Conservation (phyloP, 495 filamentous ascomycete genomes). For the Penicillium pancosmium region DNA sequence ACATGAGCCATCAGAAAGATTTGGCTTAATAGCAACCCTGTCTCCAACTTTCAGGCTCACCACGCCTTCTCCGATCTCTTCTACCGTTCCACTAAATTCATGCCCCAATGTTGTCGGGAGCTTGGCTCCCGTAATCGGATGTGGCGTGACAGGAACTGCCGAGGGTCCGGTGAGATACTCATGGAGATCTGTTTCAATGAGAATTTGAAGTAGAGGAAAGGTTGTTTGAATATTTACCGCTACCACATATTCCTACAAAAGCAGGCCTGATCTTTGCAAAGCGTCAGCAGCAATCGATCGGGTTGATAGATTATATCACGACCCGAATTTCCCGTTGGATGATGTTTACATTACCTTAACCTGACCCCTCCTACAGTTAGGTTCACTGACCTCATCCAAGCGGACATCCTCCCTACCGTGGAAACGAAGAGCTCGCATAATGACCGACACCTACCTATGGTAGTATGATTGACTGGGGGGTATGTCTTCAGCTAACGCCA, state of each 20-base stretch:
- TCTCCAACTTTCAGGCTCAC: slow-evolving; percentile 54
- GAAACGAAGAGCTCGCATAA: slow-evolving; percentile 49
- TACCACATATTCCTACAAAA: slow-evolving; percentile 41
- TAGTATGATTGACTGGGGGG: too few relatives aligned
- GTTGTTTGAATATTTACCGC: slow-evolving; percentile 21
- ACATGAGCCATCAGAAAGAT: slow-evolving; percentile 61
- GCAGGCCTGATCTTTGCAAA: slow-evolving; percentile 33
- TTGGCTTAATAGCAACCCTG: slow-evolving; percentile 60
- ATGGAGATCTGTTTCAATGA: slow-evolving; percentile 52
- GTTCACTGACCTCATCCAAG: slow-evolving; percentile 44
- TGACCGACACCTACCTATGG: slow-evolving; percentile 3
- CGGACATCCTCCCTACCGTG: slow-evolving; percentile 44
- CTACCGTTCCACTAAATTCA: slow-evolving; percentile 61
- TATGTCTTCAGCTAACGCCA: background rate
- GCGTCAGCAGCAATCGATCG: slow-evolving; percentile 1
- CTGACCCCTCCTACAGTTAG: slow-evolving; percentile 39
- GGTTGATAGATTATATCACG: background rate
- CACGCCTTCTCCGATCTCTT: slow-evolving; percentile 59
- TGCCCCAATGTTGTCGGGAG: slow-evolving; percentile 64
- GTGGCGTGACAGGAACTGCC: slow-evolving; percentile 58
- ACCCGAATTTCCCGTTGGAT: background rate
- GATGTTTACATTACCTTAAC: slow-evolving; percentile 39
- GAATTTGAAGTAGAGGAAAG: background rate
- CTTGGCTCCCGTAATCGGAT: slow-evolving; percentile 58
- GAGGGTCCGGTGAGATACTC: slow-evolving; percentile 60